phyloP scores from a whole-genome alignment of 2,329 filamentous ascomycete species.

The Alternaria metachromatica region DNA sequence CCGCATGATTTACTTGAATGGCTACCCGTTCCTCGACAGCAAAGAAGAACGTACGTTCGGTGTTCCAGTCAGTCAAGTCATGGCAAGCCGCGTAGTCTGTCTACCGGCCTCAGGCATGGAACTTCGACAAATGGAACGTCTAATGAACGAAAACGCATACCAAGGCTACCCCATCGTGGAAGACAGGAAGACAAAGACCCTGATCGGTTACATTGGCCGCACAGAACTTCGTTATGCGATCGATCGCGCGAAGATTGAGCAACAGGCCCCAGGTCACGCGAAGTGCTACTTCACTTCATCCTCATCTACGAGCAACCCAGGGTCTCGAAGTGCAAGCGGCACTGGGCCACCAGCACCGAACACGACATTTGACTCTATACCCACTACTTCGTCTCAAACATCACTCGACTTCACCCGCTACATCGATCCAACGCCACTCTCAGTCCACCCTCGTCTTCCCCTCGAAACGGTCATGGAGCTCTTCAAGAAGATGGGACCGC shows the following conservation, averaged over 20 bases:
- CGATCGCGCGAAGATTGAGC: conserved; percentile 74
- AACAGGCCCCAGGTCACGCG: conserved; percentile 65
- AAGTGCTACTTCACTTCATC: conserved; percentile 73
- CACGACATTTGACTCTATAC: conserved; percentile 66
- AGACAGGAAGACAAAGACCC: conserved; percentile 69
- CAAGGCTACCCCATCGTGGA: conserved; percentile 95
- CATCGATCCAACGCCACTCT: conserved; percentile 86
- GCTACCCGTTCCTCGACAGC: conserved; percentile 94
- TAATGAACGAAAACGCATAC: conserved; percentile 79
- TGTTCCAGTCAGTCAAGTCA: conserved; percentile 87
- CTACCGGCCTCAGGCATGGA: conserved; percentile 77
- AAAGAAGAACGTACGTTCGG: conserved; percentile 98
- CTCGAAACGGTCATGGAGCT: conserved; percentile 98
- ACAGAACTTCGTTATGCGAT: conserved; percentile 93
- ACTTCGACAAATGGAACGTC: conserved; percentile 75
- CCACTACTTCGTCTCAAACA: conserved; percentile 61
- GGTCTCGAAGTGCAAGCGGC: conserved; percentile 31
- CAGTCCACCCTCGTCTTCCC: conserved; percentile 87
- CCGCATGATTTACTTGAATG: conserved; percentile 98
- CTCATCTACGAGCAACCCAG: conserved; percentile 8
- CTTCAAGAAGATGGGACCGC: conserved; percentile 95
- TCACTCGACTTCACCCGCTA: conserved; percentile 83
- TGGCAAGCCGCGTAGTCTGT: conserved; percentile 78
- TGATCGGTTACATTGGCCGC: conserved; percentile 90
- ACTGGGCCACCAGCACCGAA: conserved; percentile 31